A percentile compares a stretch with the other conserved stretches of the same genome.
phyloP scores from a whole-genome alignment of 345 rosid genomes.

The Adansonia digitata region DNA sequence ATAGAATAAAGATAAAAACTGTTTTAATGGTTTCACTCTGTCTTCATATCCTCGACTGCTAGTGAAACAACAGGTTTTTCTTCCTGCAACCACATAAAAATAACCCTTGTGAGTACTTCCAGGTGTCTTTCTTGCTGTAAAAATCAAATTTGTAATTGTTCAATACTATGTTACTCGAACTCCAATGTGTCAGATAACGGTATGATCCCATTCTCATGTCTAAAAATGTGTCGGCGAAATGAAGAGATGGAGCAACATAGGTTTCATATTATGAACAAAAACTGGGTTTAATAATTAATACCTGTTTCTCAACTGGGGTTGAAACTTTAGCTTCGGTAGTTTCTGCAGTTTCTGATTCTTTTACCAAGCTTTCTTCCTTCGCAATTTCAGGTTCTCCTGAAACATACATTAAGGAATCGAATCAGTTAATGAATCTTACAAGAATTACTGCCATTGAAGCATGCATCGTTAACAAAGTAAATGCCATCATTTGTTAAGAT shows the following conservation, averaged over 20 bases:
- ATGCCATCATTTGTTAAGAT: not conserved
- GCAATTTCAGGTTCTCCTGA: slow-evolving; percentile 8
- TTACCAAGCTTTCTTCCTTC: slow-evolving; percentile 18
- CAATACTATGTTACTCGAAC: too few species aligned
- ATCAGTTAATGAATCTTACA: not conserved
- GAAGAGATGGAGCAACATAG: too few species aligned
- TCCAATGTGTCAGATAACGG: too few species aligned
- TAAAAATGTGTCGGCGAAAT: too few species aligned
- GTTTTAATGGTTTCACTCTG: not conserved
- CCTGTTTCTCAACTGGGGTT: slow-evolving; percentile 3
- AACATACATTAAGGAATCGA: not conserved
- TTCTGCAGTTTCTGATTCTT: not conserved
- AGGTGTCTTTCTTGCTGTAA: not conserved
- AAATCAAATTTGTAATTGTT: not conserved
- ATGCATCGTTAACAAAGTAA: not conserved
- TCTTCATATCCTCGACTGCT: not conserved
- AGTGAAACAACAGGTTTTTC: not conserved
- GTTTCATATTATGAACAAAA: not conserved
- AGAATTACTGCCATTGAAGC: not conserved
- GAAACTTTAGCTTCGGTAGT: slow-evolving; percentile 13
- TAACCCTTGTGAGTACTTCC: not conserved
- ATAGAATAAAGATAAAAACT: not conserved
- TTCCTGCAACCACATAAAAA: not conserved
- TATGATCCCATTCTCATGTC: too few species aligned
- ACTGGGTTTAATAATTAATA: not conserved